Conservation (phyloP, 257 asterid genomes). For the Agastache rugosa region DNA sequence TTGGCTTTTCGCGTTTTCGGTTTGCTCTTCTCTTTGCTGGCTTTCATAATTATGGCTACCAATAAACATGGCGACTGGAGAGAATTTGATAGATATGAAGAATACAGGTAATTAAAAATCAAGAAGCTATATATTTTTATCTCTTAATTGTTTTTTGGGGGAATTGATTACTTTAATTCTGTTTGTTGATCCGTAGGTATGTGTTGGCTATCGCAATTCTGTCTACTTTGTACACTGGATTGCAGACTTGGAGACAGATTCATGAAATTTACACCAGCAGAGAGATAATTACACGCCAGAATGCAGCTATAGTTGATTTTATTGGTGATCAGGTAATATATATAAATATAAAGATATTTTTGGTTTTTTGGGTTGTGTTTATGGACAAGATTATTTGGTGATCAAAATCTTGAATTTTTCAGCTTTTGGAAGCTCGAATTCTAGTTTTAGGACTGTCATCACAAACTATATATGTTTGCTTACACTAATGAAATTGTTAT, state of each 20-base stretch:
- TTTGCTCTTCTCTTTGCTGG: conserved; percentile 66
- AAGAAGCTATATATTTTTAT: background rate
- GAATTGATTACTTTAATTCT: background rate
- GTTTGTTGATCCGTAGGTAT: conserved; percentile 52
- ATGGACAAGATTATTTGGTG: background rate
- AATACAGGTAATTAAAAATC: conserved; percentile 54
- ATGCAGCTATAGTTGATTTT: conserved; percentile 54
- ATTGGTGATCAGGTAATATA: conserved; percentile 68
- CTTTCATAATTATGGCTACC: conserved; percentile 73
- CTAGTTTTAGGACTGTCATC: background rate
- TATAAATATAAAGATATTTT: background rate
- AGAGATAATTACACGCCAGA: conserved; percentile 44
- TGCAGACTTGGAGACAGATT: conserved; percentile 60
- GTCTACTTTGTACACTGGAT: conserved; percentile 70
- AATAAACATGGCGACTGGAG: conserved; percentile 77
- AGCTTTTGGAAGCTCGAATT: background rate
- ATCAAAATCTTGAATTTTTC: background rate
- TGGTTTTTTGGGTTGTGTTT: background rate
- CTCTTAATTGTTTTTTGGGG: background rate
- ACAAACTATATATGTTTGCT: background rate
- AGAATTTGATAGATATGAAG: conserved; percentile 67
- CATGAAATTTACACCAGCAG: conserved; percentile 52
- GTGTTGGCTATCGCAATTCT: conserved; percentile 79
- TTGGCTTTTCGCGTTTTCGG: conserved; percentile 51
- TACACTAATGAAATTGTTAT: background rate